Conservation (phyloP, 768 basidiomycete species). For the Coprinellus micaceus region DNA sequence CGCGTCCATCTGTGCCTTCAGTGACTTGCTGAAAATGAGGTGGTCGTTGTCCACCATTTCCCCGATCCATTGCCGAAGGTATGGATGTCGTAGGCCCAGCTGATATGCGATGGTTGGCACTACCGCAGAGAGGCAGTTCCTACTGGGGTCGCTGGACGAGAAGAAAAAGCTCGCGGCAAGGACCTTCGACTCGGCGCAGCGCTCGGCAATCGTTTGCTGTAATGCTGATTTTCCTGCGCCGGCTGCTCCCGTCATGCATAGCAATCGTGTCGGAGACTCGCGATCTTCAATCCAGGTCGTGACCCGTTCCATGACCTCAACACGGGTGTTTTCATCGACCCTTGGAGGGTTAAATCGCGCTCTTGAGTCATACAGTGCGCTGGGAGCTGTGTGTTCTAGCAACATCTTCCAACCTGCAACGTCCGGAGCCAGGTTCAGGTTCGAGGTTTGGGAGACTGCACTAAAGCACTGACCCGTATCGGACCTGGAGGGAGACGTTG, state of each 20-base stretch:
- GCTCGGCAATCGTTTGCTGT: conserved; percentile 9
- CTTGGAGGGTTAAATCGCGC: conserved; percentile 7
- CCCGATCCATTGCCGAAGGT: not conserved
- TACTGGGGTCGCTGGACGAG: conserved; percentile 3
- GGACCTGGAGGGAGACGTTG: no score
- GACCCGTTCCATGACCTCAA: not conserved
- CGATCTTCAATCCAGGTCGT: not conserved
- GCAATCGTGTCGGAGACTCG: not conserved
- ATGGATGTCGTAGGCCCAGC: not conserved
- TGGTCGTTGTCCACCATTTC: not conserved
- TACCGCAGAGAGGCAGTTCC: conserved; percentile 2
- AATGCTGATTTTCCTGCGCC: conserved; percentile 3
- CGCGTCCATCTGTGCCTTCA: conserved; percentile 7
- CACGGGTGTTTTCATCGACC: conserved; percentile 4
- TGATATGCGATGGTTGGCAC: conserved; percentile 13
- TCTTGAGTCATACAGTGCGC: not conserved
- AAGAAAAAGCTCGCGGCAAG: conserved; percentile 4
- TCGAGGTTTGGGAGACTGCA: no score
- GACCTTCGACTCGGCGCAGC: not conserved
- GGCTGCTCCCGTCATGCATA: not conserved
- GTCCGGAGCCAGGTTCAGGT: no score
- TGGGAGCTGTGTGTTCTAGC: not conserved
- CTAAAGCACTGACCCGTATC: not conserved
- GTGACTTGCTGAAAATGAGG: not conserved
- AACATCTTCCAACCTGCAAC: not conserved